These are phyloP conservation scores for Phalaenopsis hybrid DNA, from an alignment of 116 monocot species.

Conservation along the genomic window DNA sequence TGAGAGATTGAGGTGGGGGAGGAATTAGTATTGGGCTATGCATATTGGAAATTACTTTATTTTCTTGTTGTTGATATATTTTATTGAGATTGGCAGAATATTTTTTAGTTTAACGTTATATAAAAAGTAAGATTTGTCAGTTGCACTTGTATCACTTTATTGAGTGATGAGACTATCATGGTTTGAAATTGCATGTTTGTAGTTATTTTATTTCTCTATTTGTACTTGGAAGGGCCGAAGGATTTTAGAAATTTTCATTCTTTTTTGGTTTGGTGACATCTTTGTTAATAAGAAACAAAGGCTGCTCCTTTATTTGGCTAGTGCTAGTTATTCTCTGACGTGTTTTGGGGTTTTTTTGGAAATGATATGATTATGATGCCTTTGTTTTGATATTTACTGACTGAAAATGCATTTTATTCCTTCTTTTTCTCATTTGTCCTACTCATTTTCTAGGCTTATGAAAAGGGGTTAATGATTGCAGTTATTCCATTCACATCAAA, in stretches of 20 bases:
- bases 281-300: neutral
- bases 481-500: constrained; percentile 97
- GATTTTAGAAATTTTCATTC: neutral
- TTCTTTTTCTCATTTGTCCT: constrained; percentile 9
- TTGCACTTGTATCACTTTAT: too few species aligned
- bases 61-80: neutral
- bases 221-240: neutral
- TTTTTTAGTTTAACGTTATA: neutral
- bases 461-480: constrained; percentile 95
- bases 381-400: neutral
- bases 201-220: neutral
- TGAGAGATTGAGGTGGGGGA: neutral
- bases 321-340: neutral
- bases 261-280: neutral
- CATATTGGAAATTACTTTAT: neutral
- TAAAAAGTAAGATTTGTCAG: too few species aligned
- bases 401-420: neutral
- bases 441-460: constrained; percentile 61
- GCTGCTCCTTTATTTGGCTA: neutral
- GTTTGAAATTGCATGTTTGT: neutral
- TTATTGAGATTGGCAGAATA: neutral
- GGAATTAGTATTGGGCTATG: neutral
- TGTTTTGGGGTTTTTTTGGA: neutral
- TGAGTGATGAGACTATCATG: neutral
- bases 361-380: neutral